These are phyloP conservation scores for Adansonia digitata DNA, from an alignment of 345 rosid genomes.

Conservation along the genomic window DNA sequence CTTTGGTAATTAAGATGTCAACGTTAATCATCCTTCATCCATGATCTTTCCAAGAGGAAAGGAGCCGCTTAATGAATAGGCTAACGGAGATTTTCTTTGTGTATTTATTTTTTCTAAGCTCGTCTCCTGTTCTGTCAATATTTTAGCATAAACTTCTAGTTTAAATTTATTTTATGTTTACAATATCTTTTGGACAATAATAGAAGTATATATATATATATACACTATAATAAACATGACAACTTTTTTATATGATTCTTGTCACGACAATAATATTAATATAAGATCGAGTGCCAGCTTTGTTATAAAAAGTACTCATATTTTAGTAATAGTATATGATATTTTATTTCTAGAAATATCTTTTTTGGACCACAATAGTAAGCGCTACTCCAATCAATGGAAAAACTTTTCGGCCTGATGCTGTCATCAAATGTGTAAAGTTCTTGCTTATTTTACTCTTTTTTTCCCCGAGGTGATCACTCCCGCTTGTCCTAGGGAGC, in stretches of 20 bases:
- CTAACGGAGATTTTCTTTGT: neutral
- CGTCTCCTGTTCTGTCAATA: neutral
- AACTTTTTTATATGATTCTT: conserved; percentile 1
- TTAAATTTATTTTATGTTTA: neutral
- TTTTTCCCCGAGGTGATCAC: too few species aligned
- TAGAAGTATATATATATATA: neutral
- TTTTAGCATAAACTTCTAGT: neutral
- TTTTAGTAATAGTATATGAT: neutral
- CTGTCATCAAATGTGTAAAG: neutral
- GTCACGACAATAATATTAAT: neutral
- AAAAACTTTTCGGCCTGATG: neutral
- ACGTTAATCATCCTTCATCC: neutral
- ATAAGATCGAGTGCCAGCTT: neutral
- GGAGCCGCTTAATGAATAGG: neutral
- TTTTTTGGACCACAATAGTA: neutral
- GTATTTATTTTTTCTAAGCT: too few species aligned
- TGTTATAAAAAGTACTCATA: neutral
- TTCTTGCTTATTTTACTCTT: neutral
- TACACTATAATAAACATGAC: neutral
- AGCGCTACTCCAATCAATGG: neutral
- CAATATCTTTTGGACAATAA: neutral
- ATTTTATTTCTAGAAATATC: neutral
- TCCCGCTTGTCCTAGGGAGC: neutral
- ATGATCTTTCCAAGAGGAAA: neutral
- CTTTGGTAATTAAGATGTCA: neutral